Conservation (phyloP, 495 filamentous ascomycete species). For the Lichina pygmaea region DNA sequence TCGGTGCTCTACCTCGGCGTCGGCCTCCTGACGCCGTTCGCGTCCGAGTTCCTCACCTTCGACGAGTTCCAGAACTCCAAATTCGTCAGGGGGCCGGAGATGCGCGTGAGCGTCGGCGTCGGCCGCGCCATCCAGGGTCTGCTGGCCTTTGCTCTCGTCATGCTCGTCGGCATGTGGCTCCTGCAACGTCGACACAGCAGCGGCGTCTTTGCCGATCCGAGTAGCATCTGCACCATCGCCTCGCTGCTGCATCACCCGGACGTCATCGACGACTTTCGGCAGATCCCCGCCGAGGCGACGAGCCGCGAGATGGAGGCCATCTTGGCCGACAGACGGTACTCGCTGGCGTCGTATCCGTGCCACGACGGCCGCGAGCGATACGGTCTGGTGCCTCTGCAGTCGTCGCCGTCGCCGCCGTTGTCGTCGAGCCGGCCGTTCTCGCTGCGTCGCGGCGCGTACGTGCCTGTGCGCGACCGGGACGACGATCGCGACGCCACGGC, state of each 20-base stretch:
- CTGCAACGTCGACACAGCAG: background rate
- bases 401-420: background rate
- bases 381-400: background rate
- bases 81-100: background rate
- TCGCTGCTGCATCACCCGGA: conserved; percentile 2
- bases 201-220: conserved; percentile 2
- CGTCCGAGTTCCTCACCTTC: background rate
- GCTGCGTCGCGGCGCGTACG: background rate
- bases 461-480: background rate
- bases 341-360: background rate
- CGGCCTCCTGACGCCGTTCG: background rate
- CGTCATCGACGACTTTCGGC: conserved; percentile 3
- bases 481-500: background rate
- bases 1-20: background rate
- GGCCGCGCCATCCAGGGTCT: background rate
- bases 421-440: background rate
- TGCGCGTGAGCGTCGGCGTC: background rate
- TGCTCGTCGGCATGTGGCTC: background rate
- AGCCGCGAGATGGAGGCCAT: background rate
- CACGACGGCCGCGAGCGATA: background rate
- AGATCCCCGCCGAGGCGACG: background rate
- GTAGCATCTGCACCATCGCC: conserved; percentile 1
- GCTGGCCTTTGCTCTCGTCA: background rate
- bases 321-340: background rate
- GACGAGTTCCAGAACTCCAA: background rate